Base-by-base conservation (phyloP, 108 stramenopile genomes). In the Fragilariopsis cylindrus region DNA sequence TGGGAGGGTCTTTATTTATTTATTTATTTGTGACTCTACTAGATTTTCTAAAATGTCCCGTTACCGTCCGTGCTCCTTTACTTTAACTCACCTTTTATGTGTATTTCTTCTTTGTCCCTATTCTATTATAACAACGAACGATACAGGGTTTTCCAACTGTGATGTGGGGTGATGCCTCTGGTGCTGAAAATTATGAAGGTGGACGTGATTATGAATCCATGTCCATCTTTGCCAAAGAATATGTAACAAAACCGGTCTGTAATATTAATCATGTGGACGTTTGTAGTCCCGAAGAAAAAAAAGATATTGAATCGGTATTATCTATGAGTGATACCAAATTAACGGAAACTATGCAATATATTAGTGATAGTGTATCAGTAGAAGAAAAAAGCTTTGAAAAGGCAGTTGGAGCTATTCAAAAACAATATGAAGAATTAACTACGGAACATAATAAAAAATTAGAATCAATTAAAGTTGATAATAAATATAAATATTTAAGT, bases 121-220 rank as follows among this genome's bases (percentile, higher is more conserved):
- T 62, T 62, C 5, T 11, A 43, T 40, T 8, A 0, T 0, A 11
- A 41, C 54, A n/a, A 44, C 0, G 21, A 21, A 57, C n/a, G n/a
- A n/a, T n/a, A n/a, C 79, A 86, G 75, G 90, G 91, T 6, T 95
- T 87, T 74, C 96, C 96, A 5, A 96, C 96, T 2, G 57, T 96
- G 54, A 87, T 85, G 60, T 90, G 84, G 67, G 92, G 92, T 6
- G 86, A 93, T 68, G 84, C 91, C 1, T 57, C 63, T 7, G 74
- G 69, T 40, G 76, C 85, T 4, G 81, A 92, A 76, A 83, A 88
- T 16, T 98, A 98, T 74, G 60, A 97, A 47, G 96, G 96, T 7
- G 85, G 74, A 50, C 82, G 96, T 1, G 79, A 78, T 50, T 90
- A 83, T 57, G 87, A 82, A 18, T 72, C 75, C 52, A 50, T 98